A percentile compares a stretch with the other conserved stretches of the same genome.
phyloP scores from a whole-genome alignment of 2,329 filamentous ascomycete genomes.

The Botrytis fragariae region DNA sequence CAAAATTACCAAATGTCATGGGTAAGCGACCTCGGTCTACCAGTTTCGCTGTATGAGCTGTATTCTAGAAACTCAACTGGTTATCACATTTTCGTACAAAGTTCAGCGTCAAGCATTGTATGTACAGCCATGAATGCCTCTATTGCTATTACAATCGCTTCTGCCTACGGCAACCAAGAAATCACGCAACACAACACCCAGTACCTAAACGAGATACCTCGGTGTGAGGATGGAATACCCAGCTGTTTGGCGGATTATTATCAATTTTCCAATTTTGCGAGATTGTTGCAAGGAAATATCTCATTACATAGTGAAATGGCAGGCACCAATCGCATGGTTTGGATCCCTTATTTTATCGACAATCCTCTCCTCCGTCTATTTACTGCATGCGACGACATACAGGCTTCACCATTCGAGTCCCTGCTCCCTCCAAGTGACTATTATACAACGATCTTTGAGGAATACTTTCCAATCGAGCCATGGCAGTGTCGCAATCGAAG shows the following conservation, averaged over 20 bases:
- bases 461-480: background rate
- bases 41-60: too few relatives aligned
- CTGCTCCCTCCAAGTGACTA: too few relatives aligned
- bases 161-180: background rate
- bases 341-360: background rate
- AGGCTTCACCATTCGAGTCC: background rate
- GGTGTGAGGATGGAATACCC: background rate
- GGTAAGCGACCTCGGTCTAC: too few relatives aligned
- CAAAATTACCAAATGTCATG: too few relatives aligned
- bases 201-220: background rate
- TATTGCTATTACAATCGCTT: background rate
- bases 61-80: background rate
- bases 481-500: background rate
- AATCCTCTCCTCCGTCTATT: background rate
- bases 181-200: background rate
- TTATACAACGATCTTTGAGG: too few relatives aligned
- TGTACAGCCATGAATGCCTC: background rate
- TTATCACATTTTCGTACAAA: background rate
- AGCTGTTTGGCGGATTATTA: background rate
- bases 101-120: background rate
- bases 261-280: background rate
- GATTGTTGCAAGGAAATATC: background rate
- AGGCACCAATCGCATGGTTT: too few relatives aligned
- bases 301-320: rapidly evolving
- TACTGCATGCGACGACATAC: background rate